Evolutionary conservation across 1,284 basidiomycete genomes (phyloP).

Genomic region (Hortiboletus rubellus): DNA sequence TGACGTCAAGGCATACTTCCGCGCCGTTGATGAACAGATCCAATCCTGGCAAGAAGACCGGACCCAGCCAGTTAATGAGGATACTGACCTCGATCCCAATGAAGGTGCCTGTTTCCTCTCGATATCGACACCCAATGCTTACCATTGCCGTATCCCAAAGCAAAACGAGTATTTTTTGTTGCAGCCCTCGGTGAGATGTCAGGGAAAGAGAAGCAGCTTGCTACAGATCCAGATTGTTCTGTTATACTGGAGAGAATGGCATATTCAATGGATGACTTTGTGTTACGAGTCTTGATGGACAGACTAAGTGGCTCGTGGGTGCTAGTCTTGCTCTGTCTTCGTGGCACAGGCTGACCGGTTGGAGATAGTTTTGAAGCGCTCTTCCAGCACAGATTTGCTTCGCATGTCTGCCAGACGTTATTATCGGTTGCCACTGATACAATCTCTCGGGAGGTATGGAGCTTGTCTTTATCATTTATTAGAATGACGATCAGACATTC

Average conservation of each 20-base stretch:
- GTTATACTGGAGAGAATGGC: conserved; percentile 84
- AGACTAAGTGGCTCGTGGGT: conserved; percentile 83
- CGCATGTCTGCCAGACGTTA: conserved; percentile 90
- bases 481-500: neutral
- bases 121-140: neutral
- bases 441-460: conserved; percentile 73
- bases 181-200: conserved; percentile 83
- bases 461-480: neutral
- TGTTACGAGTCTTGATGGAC: conserved; percentile 84
- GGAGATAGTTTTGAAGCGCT: conserved; percentile 62
- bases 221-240: conserved; percentile 91
- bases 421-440: conserved; percentile 74
- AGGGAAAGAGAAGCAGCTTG: conserved; percentile 83
- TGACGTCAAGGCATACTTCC: conserved; percentile 90
- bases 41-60: conserved; percentile 75
- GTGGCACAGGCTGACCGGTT: conserved; percentile 1
- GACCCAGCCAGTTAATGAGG: conserved; percentile 39
- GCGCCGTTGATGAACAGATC: conserved; percentile 83
- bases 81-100: conserved; percentile 62
- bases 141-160: conserved; percentile 41
- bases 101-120: conserved; percentile 56
- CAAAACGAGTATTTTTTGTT: conserved; percentile 78
- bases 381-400: conserved; percentile 81
- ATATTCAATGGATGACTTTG: conserved; percentile 93
- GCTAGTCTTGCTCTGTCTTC: conserved; percentile 1